Evolutionary conservation across 805 yeast species (phyloP), one percentile per base, ranked within the genome.

Genomic region (Schizosaccharomyces pombe): DNA sequence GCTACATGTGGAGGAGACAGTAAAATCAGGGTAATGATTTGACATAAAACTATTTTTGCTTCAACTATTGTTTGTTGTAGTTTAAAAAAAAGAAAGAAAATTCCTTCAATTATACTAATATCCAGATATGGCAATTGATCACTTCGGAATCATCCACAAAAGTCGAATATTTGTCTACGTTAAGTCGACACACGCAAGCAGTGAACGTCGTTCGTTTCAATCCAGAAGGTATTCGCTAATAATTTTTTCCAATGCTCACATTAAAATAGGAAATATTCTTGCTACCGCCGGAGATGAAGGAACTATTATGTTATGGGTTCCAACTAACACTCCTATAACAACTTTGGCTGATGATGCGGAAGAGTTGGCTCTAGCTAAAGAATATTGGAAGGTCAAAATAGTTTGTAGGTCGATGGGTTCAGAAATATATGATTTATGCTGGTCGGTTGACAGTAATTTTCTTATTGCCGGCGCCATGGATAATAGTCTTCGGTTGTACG

Each of bases 281-380:
- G 97, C 97, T 0, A 75, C 89, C 0, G 96, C 95, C 0, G 94
- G 96, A 2, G 99, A 91, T 63, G 98, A 91, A 65, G 97, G 98
- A 1, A 77, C 81, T 5, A 74, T 91, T 28, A 70, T 87, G 58
- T 66, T 91, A 34, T 91, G 98, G 98, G 72, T 69, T 43, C 69
- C 73, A 22, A 43, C 30, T n/a, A 43, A 28, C 47, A 55, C 26
- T 11, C 62, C n/a, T 72, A 70, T 19, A 28, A 16, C 30, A 12
- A 24, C 53, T 4, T 5, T 29, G 24, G 47, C 49, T n/a, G 52
- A 22, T 16, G 75, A 68, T 22, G 67, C 67, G 54, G 74, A 72
- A 43, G 80, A 75, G 33, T n/a, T 43, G 9, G 77, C 24, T 61
- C 70, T 11, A 6, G 61, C 59, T 28, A 69, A 72, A 55, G 97